Evolutionary conservation across 1,139 yeast species (phyloP), one percentile per base, ranked within the genome.

Genomic region (Casaregolazyma suthepensis): DNA sequence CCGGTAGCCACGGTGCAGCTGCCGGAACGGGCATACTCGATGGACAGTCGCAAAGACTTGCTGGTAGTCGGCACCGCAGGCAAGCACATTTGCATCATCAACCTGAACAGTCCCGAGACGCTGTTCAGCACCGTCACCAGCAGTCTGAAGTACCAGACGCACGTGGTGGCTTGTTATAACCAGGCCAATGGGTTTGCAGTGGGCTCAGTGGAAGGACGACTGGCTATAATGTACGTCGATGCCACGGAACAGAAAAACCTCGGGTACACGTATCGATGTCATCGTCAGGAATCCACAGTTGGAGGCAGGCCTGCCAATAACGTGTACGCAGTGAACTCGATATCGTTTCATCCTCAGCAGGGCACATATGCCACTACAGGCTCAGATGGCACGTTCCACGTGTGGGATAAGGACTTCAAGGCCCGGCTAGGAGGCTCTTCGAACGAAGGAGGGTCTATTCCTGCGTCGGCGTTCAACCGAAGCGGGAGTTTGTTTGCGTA

Each of bases 341-440:
- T 93, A 51, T 76, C 82, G 17, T 88, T 91, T 75, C 98, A 94
- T 66, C 99, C 99, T 3, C 73, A 80, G 15, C 85, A 83, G 69
- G 96, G 96, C 45, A 90, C 99, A 1, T 86, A 94, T 69, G 83
- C 85, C 52, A 94, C 99, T 5, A 95, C 96, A 0, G 99, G 99
- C 12, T 80, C 94, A 42, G 99, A 94, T 69, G 99, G 99, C 15
- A 79, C 94, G 6, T 86, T 90, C 73, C 85, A 91, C 64, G 86
- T 87, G 73, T 94, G 99, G 99, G 99, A 94, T 69, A 90, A 89
- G 71, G 96, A 89, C 64, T 87, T 94, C 52, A 82, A 86, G 67
- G 96, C 88, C 67, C 80, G 98, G 62, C 79, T 93, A 61, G 87
- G 86, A 71, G 88, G 87, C 37, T 87, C 85, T 72, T 89, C 93